Evolutionary conservation across 2,329 filamentous ascomycete species (phyloP).

Genomic region (Mycosphaerella arachidis): DNA sequence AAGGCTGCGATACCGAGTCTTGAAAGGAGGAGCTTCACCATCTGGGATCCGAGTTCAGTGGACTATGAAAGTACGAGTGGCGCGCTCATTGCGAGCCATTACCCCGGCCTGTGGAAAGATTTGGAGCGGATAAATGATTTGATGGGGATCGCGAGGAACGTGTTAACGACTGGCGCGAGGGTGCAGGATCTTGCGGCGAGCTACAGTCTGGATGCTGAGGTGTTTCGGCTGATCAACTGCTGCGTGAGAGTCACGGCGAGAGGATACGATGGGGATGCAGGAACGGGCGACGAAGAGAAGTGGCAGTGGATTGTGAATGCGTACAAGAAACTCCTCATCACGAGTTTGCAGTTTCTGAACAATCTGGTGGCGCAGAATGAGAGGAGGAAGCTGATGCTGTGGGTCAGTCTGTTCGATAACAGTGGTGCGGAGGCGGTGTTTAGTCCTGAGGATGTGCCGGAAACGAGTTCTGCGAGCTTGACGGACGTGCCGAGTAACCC

Average conservation of each 20-base stretch:
- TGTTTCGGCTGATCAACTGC: conserved; percentile 58
- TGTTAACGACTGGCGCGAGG: conserved; percentile 56
- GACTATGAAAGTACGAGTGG: conserved; percentile 57
- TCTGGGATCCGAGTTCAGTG: conserved; percentile 52
- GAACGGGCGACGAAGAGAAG: conserved; percentile 58
- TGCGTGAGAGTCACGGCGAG: conserved; percentile 61
- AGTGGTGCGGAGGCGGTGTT: conserved; percentile 30
- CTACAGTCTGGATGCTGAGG: conserved; percentile 56
- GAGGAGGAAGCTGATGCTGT: conserved; percentile 60
- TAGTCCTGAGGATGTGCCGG: conserved; percentile 25
- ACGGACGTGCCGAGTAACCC: conserved; percentile 29
- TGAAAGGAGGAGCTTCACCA: conserved; percentile 58
- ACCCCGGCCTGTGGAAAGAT: conserved; percentile 56
- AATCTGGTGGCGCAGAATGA: conserved; percentile 64
- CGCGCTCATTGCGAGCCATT: conserved; percentile 58
- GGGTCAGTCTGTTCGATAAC: conserved; percentile 59
- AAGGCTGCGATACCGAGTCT: conserved; percentile 58
- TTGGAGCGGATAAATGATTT: conserved; percentile 60
- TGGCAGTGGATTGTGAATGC: conserved; percentile 63
- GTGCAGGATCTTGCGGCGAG: conserved; percentile 61
- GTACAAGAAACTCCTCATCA: conserved; percentile 62
- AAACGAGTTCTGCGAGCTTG: conserved; percentile 25
- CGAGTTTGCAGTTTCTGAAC: conserved; percentile 62
- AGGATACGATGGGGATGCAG: conserved; percentile 61
- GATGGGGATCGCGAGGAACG: conserved; percentile 58